Conservation (phyloP, 2,329 filamentous ascomycete genomes). For the Talaromyces sp. region DNA sequence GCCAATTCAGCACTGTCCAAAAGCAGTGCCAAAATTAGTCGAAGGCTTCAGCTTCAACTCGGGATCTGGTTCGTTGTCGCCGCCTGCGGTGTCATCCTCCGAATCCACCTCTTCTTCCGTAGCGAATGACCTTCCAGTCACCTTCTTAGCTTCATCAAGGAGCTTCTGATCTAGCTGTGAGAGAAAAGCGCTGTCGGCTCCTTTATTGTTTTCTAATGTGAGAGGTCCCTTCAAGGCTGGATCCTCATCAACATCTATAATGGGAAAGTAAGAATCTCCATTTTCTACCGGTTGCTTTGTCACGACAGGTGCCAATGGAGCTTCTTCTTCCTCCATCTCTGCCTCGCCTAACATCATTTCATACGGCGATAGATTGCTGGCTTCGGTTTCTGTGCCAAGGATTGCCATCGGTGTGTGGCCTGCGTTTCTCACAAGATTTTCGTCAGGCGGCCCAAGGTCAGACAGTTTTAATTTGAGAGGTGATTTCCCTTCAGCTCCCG, state of each 20-base stretch:
- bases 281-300: slow-evolving; percentile 36
- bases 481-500: slow-evolving; percentile 22
- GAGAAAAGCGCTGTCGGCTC: slow-evolving; percentile 41
- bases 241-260: slow-evolving; percentile 36
- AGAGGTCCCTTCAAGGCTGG: slow-evolving; percentile 44
- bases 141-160: slow-evolving; percentile 38
- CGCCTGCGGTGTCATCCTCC: slow-evolving; percentile 23
- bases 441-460: slow-evolving; percentile 38
- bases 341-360: slow-evolving; percentile 12
- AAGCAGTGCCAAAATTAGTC: slow-evolving; percentile 49
- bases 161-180: slow-evolving; percentile 44
- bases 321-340: slow-evolving; percentile 26
- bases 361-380: slow-evolving; percentile 26
- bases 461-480: slow-evolving; percentile 36
- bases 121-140: slow-evolving; percentile 22
- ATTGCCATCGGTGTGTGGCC: slow-evolving; percentile 46
- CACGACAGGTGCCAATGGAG: slow-evolving; percentile 32
- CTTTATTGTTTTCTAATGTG: slow-evolving; percentile 41
- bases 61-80: slow-evolving; percentile 28
- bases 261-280: slow-evolving; percentile 42
- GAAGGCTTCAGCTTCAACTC: slow-evolving; percentile 45
- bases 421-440: slow-evolving; percentile 40
- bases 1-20: slow-evolving; percentile 32
- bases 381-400: slow-evolving; percentile 34
- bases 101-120: slow-evolving; percentile 25